Evolutionary conservation across 345 rosid species (phyloP).

Genomic region (Brassica cretica): DNA sequence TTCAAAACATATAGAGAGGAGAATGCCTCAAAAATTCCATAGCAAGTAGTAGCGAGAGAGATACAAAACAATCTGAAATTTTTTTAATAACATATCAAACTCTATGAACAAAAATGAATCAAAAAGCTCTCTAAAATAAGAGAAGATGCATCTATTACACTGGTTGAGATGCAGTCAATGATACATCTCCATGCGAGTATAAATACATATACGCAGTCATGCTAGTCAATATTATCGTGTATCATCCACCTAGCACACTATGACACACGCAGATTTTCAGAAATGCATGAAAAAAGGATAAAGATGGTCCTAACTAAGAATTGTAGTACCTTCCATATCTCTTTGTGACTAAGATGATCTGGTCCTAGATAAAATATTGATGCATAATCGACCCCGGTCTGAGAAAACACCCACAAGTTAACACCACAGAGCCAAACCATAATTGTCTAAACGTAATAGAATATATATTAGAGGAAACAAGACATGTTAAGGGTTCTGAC

Average conservation of each 20-base stretch:
- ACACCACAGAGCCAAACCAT: conserved; percentile 99
- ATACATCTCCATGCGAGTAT: conserved; percentile 94
- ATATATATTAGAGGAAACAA: conserved; percentile 10
- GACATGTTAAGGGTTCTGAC: background rate
- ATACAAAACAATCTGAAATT: conserved; percentile 81
- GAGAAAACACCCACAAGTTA: conserved; percentile 82
- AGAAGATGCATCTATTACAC: conserved; percentile 98
- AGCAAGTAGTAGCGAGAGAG: conserved; percentile 74
- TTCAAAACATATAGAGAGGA: conserved; percentile 37
- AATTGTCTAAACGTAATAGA: conserved; percentile 57
- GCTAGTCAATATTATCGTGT: conserved; percentile 74
- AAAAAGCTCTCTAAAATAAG: conserved; percentile 19
- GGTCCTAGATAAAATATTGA: conserved; percentile 80
- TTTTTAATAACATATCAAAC: conserved; percentile 4
- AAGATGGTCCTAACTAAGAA: background rate
- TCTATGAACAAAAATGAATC: conserved; percentile 12
- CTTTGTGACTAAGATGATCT: conserved; percentile 82
- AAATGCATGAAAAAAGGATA: background rate
- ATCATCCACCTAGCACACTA: conserved; percentile 99
- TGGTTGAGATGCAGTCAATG: conserved; percentile 96
- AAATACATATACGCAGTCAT: conserved; percentile 95
- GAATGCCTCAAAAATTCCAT: conserved; percentile 83
- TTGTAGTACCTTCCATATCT: conserved; percentile 85
- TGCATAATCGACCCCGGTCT: conserved; percentile 74
- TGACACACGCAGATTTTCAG: background rate